phyloP scores from a whole-genome alignment of 371 early-diverging fungal genomes.

The Mortierella polycephala region DNA sequence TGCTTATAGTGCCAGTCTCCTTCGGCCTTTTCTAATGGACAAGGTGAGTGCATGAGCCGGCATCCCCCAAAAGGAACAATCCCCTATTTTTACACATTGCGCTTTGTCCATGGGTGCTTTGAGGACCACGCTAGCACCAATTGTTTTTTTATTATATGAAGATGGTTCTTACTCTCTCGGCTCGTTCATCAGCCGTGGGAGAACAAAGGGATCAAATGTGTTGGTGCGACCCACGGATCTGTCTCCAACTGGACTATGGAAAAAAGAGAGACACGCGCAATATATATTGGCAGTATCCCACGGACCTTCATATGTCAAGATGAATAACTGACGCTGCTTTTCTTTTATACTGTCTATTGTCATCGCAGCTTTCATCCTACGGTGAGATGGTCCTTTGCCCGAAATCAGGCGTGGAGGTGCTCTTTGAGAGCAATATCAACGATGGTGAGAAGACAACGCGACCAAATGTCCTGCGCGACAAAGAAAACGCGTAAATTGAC shows the following conservation, averaged over 20 bases:
- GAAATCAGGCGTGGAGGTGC: constrained; percentile 47
- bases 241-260: background rate
- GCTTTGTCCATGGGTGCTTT: background rate
- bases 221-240: constrained; percentile 4
- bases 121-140: too few species aligned
- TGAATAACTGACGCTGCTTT: background rate
- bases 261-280: too few species aligned
- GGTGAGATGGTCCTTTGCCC: constrained; percentile 48
- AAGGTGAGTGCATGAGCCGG: constrained; percentile 33
- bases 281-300: too few species aligned
- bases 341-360: background rate
- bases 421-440: constrained; percentile 49
- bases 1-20: constrained; percentile 42
- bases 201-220: constrained; percentile 1
- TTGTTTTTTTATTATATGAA: too few species aligned
- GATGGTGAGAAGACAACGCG: constrained; percentile 24
- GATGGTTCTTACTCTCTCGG: background rate
- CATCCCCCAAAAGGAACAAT: background rate
- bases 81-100: background rate
- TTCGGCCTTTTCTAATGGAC: constrained; percentile 46
- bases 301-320: background rate
- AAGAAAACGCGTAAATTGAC: background rate
- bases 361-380: constrained; percentile 39
- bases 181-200: constrained; percentile 9
- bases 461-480: too few species aligned